Evolutionary conservation across 2,329 filamentous ascomycete species (phyloP).

Genomic region (Pseudogymnoascus sp.): DNA sequence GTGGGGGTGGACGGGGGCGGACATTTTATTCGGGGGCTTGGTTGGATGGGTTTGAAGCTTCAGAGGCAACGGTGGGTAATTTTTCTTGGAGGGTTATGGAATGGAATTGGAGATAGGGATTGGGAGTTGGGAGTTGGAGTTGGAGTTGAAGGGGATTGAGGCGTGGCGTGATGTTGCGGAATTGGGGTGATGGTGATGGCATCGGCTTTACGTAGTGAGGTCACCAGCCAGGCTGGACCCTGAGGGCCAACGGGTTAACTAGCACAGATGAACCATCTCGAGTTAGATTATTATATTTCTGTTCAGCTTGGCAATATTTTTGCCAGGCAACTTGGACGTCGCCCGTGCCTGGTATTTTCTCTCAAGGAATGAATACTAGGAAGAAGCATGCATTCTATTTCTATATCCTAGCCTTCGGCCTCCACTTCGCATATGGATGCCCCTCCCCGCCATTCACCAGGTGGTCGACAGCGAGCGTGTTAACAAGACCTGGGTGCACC

Average conservation of each 20-base stretch:
- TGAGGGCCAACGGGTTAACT: not conserved
- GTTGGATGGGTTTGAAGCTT: not conserved
- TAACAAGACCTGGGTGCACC: slow-evolving; percentile 54
- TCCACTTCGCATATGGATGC: slow-evolving; percentile 38
- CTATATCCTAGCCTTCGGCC: slow-evolving; percentile 26
- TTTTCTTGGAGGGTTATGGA: not conserved
- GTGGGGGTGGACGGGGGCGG: not conserved
- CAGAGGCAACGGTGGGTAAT: not conserved
- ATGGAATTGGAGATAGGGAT: not conserved
- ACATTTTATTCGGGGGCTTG: not conserved
- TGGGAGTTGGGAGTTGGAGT: too few relatives aligned
- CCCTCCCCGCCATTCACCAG: slow-evolving; percentile 36
- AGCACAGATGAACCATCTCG: too few relatives aligned
- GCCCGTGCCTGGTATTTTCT: not conserved
- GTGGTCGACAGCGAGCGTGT: slow-evolving; percentile 44
- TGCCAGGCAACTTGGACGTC: not conserved
- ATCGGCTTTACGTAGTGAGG: slow-evolving; percentile 2
- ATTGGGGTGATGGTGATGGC: not conserved
- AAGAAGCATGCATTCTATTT: slow-evolving; percentile 14
- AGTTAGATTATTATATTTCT: too few relatives aligned
- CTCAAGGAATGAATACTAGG: not conserved
- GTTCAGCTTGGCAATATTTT: not conserved
- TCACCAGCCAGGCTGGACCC: not conserved
- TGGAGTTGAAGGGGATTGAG: not conserved
- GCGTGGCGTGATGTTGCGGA: not conserved